phyloP scores from a whole-genome alignment of 2,329 filamentous ascomycete genomes.

The Colletotrichum sp. region DNA sequence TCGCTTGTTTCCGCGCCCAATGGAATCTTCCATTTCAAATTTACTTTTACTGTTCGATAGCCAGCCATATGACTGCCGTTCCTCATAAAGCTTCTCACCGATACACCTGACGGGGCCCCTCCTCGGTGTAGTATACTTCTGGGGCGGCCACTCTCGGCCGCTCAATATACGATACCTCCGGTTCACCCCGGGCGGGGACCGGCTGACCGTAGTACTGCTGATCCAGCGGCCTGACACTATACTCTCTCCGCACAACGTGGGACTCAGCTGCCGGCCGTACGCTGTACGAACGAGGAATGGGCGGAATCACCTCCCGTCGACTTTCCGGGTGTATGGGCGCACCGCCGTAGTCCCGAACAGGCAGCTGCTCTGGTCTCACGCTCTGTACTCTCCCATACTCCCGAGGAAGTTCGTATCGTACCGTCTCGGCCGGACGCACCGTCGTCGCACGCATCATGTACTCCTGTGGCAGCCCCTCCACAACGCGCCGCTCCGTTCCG shows the following conservation, averaged over 20 bases:
- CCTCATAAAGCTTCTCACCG: slow-evolving; percentile 25
- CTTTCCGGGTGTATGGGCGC: slow-evolving; percentile 41
- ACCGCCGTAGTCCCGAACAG: slow-evolving; percentile 54
- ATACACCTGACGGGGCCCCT: slow-evolving; percentile 40
- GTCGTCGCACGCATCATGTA: slow-evolving; percentile 62
- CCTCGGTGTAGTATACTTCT: slow-evolving; percentile 52
- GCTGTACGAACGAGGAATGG: slow-evolving; percentile 30
- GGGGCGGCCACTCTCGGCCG: slow-evolving; percentile 44
- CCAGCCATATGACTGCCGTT: background rate
- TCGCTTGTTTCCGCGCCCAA: background rate
- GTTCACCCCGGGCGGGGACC: slow-evolving; percentile 29
- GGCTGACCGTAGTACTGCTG: slow-evolving; percentile 46
- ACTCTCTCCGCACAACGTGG: slow-evolving; percentile 38
- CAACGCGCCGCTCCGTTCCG: slow-evolving; percentile 42
- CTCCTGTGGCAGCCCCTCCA: slow-evolving; percentile 56
- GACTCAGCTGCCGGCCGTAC: slow-evolving; percentile 35
- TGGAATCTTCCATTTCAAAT: background rate
- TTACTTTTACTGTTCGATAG: background rate
- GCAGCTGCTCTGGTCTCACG: slow-evolving; percentile 40
- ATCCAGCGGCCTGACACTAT: slow-evolving; percentile 47
- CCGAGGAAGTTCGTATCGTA: slow-evolving; percentile 44
- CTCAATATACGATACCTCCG: slow-evolving; percentile 51
- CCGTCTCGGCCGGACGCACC: slow-evolving; percentile 57
- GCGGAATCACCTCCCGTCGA: slow-evolving; percentile 35
- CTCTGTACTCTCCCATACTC: slow-evolving; percentile 52